Percentiles rank a stretch among this genome's conserved stretches.
Evolutionary conservation across 257 asterid species (phyloP).

Genomic region (Solanum phureja): DNA sequence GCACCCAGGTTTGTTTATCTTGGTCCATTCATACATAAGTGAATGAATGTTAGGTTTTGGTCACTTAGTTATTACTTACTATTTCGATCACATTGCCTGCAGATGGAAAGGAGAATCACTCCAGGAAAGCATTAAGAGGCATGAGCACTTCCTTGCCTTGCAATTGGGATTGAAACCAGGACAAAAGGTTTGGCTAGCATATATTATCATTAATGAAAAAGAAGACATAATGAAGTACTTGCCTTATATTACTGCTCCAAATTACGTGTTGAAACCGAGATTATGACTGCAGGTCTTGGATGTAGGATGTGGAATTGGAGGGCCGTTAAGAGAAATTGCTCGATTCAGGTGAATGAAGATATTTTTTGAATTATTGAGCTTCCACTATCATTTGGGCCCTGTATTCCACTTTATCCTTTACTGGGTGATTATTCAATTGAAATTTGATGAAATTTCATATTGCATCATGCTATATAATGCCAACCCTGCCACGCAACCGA

Average conservation of each 20-base stretch:
- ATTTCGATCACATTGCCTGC: background rate
- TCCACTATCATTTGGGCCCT: background rate
- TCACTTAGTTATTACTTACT: background rate
- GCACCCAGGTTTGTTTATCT: slow-evolving; percentile 64
- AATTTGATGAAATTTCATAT: background rate
- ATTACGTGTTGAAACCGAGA: background rate
- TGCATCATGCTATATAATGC: background rate
- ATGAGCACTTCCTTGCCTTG: slow-evolving; percentile 91
- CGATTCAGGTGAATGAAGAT: slow-evolving; percentile 58
- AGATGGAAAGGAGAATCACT: slow-evolving; percentile 97
- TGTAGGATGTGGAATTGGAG: slow-evolving; percentile 99
- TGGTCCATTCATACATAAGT: background rate
- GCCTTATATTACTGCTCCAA: background rate
- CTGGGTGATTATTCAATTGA: background rate
- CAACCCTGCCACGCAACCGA: background rate
- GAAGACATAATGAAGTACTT: background rate
- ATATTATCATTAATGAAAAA: background rate
- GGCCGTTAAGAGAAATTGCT: slow-evolving; percentile 92
- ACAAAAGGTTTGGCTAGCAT: slow-evolving; percentile 48
- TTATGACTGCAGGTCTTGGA: slow-evolving; percentile 70
- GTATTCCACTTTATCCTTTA: background rate
- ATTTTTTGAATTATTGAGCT: background rate
- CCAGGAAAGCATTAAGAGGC: slow-evolving; percentile 83
- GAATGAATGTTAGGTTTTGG: background rate
- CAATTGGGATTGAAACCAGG: slow-evolving; percentile 83